These are phyloP conservation scores for Simplicillium sp. DNA, from an alignment of 2,329 filamentous ascomycete species.

Conservation along the genomic window DNA sequence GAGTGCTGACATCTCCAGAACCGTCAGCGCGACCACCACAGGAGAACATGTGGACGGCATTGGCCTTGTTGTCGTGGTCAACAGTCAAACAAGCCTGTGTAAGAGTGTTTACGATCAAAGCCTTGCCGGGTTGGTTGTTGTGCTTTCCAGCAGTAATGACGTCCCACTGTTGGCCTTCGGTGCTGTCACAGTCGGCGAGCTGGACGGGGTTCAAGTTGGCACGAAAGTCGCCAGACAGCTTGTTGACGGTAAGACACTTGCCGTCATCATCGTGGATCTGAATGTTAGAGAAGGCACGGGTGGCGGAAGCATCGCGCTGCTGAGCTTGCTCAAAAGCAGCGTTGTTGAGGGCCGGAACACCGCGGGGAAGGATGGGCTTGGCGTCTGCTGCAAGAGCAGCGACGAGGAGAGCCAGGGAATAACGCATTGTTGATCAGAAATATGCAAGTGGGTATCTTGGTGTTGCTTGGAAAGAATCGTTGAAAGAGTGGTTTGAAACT, in stretches of 20 bases:
- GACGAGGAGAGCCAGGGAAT: too few relatives aligned
- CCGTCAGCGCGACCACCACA: slow-evolving; percentile 50
- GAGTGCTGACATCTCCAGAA: slow-evolving; percentile 36
- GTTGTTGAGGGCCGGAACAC: too few relatives aligned
- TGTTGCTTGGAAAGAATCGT: too few relatives aligned
- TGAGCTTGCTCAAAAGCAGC: slow-evolving; percentile 30
- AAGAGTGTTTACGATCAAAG: slow-evolving; percentile 44
- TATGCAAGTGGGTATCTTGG: too few relatives aligned
- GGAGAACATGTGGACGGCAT: slow-evolving; percentile 46
- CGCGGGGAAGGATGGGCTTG: too few relatives aligned
- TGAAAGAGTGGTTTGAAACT: too few relatives aligned
- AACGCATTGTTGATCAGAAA: too few relatives aligned
- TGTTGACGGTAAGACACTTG: slow-evolving; percentile 34
- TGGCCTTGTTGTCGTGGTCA: slow-evolving; percentile 40
- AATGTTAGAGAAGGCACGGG: slow-evolving; percentile 31
- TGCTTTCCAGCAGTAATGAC: slow-evolving; percentile 41
- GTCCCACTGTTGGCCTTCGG: slow-evolving; percentile 35
- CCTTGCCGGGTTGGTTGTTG: slow-evolving; percentile 33
- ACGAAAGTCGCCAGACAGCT: slow-evolving; percentile 36
- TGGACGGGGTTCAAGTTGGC: slow-evolving; percentile 37
- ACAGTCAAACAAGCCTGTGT: slow-evolving; percentile 52
- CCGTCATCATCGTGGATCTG: slow-evolving; percentile 34
- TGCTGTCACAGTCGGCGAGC: slow-evolving; percentile 30
- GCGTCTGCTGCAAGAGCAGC: too few relatives aligned
- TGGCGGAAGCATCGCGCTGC: slow-evolving; percentile 31